Conservation (phyloP, 305 asterid species). For the Ilex paraguariensis region DNA sequence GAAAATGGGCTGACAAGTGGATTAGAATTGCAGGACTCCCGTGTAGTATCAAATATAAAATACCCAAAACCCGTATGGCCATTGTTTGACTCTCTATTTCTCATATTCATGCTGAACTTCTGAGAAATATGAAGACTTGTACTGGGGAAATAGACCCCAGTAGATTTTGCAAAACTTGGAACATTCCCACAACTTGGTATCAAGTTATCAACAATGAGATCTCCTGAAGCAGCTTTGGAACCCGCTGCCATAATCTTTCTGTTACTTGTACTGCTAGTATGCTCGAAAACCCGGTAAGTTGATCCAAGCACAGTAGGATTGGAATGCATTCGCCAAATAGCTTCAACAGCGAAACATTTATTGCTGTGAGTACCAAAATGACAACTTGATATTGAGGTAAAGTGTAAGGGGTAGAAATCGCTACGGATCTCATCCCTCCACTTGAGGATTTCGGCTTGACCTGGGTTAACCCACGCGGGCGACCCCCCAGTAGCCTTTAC, state of each 20-base stretch:
- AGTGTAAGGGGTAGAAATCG: too few species aligned
- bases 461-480: too few species aligned
- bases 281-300: constrained; percentile 5
- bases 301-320: constrained; percentile 1
- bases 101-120: constrained; percentile 42
- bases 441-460: too few species aligned
- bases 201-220: constrained; percentile 44
- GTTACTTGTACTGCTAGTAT: constrained; percentile 11
- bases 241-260: constrained; percentile 45
- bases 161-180: constrained; percentile 44
- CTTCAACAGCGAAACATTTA: background rate
- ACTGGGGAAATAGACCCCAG: constrained; percentile 36
- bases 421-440: too few species aligned
- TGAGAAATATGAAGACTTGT: constrained; percentile 31
- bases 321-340: background rate
- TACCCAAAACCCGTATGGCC: constrained; percentile 19
- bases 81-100: constrained; percentile 21
- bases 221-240: constrained; percentile 47
- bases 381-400: background rate
- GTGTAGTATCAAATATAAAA: constrained; percentile 18
- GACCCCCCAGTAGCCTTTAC: too few species aligned
- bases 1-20: constrained; percentile 21
- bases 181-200: constrained; percentile 39
- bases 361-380: background rate
- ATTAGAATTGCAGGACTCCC: constrained; percentile 13